Base-by-base conservation (phyloP, 345 rosid species). In the Melaleuca quinquenervia region DNA sequence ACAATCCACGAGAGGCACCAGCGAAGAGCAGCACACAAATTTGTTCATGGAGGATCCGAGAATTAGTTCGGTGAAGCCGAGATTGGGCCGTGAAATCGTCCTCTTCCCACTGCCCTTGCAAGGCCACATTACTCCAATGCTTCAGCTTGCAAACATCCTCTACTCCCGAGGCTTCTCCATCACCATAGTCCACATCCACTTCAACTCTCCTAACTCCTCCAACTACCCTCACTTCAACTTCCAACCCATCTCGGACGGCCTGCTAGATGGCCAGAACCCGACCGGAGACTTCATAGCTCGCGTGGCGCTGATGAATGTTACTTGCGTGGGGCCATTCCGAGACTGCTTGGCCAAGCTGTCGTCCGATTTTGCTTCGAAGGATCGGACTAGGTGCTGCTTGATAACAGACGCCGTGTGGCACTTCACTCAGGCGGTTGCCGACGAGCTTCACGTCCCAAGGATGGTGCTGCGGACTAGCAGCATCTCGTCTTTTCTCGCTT, bases 81-180 rank as follows among this genome's bases (percentile, higher is more conserved):
- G 50, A 84, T 88, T 87, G 24, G 87, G 90, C 44, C 82, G 82
- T 50, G 86, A 87, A 54, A 70, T 94, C 74, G 10, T 93, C 18
- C 89, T 94, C 83, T 92, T 93, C 76, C 93, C 91, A 6, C 3
- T 91, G 48, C 97, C 95, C 78, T 90, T 93, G 50, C 90, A 92
- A 54, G 96, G 95, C 87, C 97, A 93, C 87, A 86, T 92, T 14
- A 92, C 89, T 44, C 96, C 96, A 1, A 92, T 93, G 94, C 87
- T 94, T 52, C 92, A 94, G 78, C 94, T 94, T 5, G 94, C 93
- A 10, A 89, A 56, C 86, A 91, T 93, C 86, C 89, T 94, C 64
- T 90, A 92, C 86, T 53, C 86, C 76, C 91, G 85, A 88, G 94
- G 94, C 85, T 92, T 94, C 88, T 92, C 94, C 87, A 88, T 94